Base-by-base conservation (phyloP, 2,329 filamentous ascomycete species). In the Aspergillus sp. region DNA sequence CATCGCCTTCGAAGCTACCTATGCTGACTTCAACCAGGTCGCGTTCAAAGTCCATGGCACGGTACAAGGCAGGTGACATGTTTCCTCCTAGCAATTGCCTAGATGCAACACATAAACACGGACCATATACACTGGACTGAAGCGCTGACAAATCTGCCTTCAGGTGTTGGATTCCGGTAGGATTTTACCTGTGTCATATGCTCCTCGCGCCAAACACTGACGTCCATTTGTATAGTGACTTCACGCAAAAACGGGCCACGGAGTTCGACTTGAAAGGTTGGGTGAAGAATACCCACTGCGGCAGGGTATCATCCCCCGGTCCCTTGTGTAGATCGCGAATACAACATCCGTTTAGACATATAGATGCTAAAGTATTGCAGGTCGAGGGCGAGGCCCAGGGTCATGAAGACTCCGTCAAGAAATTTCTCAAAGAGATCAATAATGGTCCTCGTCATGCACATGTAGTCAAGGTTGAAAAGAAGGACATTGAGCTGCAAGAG, bases 361-460 rank as follows among this genome's bases (percentile, higher is more conserved):
- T 43, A 6, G 7, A 26, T 42, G 13, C 24, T 48, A 47, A 56
- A 14, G 9, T 24, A 22, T 32, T 17, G 3, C 59, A 96, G 90
- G 92, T 97, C 44, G 84, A 90, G 65, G 93, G 93, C 22, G 92
- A 96, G 73, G 91, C 87, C 4, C 93, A 97, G 68, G 92, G 90
- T 26, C 78, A 82, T 2, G 79, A 85, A 1, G 79, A 83, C 0
- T 73, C 80, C 2, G 69, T 97, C 22, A 73, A 84, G 48, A 81
- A 84, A 50, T 87, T 96, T 59, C 74, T 95, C 33, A 83, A 87
- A 60, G 85, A 90, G 56, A 75, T 96, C 44, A 81, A 90, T 63
- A 80, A 83, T 48, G 93, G 93, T 0, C 92, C 92, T 0, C 75
- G 79, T 1, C 78, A 83, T 50, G 86, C 92, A 1, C 81, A 81